Evolutionary conservation across 331 rosid species (phyloP), one percentile per base, ranked within the genome.

Genomic region (Rosa hybrid): DNA sequence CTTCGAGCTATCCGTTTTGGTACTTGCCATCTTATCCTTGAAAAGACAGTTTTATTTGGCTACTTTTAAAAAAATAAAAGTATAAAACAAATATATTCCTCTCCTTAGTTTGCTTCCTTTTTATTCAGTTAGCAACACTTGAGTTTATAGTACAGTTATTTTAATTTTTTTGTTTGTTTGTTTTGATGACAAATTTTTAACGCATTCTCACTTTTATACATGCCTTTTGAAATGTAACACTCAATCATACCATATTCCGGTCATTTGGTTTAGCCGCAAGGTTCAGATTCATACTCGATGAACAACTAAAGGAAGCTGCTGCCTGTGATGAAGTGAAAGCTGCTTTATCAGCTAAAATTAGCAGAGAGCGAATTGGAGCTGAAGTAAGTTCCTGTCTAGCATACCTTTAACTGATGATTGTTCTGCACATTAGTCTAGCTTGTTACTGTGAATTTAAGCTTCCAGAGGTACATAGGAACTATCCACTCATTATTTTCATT

Each of bases 1-100:
- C 96, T 93, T 80, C 90, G 99, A 76, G 98, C 99, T 78, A 90
- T 95, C 86, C 92, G 99, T 44, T 95, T 95, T 79, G 94, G 99
- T 95, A 88, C 12, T 51, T 77, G 20, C 17, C 9, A 59, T 17
- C 64, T 63, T 54, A 1, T 44, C 12, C 65, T 9, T 59, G 12
- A n/a, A 59, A 59, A 2, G 5, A 59, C 12, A 59, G 65, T 59
- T 59, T 13, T 34, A 65, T 30, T 65, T 30, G 45, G 44, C 45
- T 65, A 38, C n/a, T 30, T 1, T 27, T 34, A 14, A 16, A 13
- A 3, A 34, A 17, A 0, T 27, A 34, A 34, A 34, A 34, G 39
- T 10, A 14, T 6, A 34, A 34, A 34, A 34, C 20, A 34, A 3
- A 30, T 7, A 57, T 12, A 7, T 10, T 23, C 39, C 17, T 4